A percentile compares a stretch with the other conserved stretches of the same genome.
Evolutionary conservation across 164 flowering plant species (phyloP).

Genomic region (Platanus orientalis): DNA sequence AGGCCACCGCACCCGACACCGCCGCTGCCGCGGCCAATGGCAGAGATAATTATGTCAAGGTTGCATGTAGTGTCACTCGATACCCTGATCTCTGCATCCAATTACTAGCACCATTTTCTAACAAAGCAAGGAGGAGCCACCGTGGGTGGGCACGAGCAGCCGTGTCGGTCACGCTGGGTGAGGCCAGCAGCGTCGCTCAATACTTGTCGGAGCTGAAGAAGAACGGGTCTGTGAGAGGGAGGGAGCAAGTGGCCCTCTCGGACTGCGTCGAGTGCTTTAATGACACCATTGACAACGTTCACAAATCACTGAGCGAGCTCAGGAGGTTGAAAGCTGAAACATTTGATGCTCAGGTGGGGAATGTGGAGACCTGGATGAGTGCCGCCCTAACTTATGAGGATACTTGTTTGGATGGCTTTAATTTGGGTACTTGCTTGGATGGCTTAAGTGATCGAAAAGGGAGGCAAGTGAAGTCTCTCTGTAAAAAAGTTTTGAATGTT

Average conservation of each 20-base stretch:
- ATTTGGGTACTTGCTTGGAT: slow-evolving; percentile 72
- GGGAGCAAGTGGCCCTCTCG: slow-evolving; percentile 29
- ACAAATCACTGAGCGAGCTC: slow-evolving; percentile 47
- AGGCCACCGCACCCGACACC: too few species aligned
- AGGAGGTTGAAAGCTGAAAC: slow-evolving; percentile 30
- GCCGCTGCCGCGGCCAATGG: background rate
- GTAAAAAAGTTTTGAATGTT: slow-evolving; percentile 26
- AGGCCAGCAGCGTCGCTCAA: slow-evolving; percentile 31
- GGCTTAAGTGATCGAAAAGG: slow-evolving; percentile 44
- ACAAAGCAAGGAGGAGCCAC: slow-evolving; percentile 38
- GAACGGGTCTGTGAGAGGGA: slow-evolving; percentile 15
- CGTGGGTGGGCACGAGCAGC: slow-evolving; percentile 74
- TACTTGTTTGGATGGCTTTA: slow-evolving; percentile 77
- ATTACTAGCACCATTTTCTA: slow-evolving; percentile 50
- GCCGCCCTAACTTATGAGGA: slow-evolving; percentile 60
- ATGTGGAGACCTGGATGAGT: slow-evolving; percentile 71
- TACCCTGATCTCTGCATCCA: slow-evolving; percentile 57
- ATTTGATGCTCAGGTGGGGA: slow-evolving; percentile 43
- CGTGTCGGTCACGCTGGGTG: slow-evolving; percentile 55
- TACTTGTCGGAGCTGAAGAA: slow-evolving; percentile 25
- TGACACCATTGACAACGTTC: slow-evolving; percentile 47
- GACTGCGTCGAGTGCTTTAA: slow-evolving; percentile 65
- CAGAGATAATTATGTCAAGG: slow-evolving; percentile 34
- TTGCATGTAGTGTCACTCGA: slow-evolving; percentile 67
- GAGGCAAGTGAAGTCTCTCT: slow-evolving; percentile 17